Base-by-base conservation (phyloP, 2,329 filamentous ascomycete genomes). In the Pseudogymnoascus sp. region DNA sequence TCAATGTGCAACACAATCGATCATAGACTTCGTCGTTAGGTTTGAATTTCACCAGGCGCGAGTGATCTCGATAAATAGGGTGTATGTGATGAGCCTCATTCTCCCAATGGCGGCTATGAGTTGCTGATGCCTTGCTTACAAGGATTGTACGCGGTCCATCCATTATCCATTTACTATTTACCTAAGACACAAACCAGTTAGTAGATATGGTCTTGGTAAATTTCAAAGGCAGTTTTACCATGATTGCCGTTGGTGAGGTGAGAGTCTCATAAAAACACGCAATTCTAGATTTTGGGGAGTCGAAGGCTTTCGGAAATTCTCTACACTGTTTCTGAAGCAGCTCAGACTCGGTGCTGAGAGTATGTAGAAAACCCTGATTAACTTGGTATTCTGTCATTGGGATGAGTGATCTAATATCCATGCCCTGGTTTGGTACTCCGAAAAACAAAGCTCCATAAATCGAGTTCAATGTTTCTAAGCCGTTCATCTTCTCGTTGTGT, bases 221-320 rank as follows among this genome's bases (percentile, higher is more conserved):
- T 37, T 15, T 37, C n/a, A 37, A 37, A 37, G 18, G 35, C n/a
- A 37, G n/a, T 18, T 18, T 18, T 18, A 37, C 35, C 5, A 18
- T 37, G n/a, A 37, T 37, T 62, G 67, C 67, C 10, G 67, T 68
- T 9, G 63, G 67, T 12, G 67, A 69, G 33, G 60, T 19, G 9
- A 61, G 21, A 2, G 67, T 69, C 60, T 69, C 67, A 56, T 67
- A 68, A 58, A 67, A 69, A 59, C 64, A 69, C 23, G 64, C 30
- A 13, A 68, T 37, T 59, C 67, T 63, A 12, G 60, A 62, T 1
- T 62, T 34, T 52, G 38, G 58, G 30, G 59, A 10, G 41, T 37
- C 2, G 35, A 37, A 37, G n/a, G 35, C 35, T 18, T 37, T 18
- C 5, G 7, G 35, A 37, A 37, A 37, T 18, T 37, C 35, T 37